Evolutionary conservation across 768 basidiomycete genomes (phyloP), one percentile per base, ranked within the genome.

Genomic region (Tephrocybe sp.): DNA sequence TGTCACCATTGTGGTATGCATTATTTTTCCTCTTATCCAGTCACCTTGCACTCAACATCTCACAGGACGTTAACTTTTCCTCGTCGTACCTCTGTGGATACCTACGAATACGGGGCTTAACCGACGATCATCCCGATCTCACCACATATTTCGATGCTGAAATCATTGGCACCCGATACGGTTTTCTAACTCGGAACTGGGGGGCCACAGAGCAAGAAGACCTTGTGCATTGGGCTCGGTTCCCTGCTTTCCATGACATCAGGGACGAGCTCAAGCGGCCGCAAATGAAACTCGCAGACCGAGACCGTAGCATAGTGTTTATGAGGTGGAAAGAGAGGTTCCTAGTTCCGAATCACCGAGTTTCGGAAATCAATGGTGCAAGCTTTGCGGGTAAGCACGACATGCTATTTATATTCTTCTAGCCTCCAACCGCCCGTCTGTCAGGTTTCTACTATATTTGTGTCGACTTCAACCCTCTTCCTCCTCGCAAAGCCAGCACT

Each of bases 311-410:
- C 1, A 86, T 86, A 21, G 83, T 94, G 24, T 98, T 97, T 65
- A 92, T 98, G 87, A 77, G 95, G 53, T 94, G 93, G 88, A 98
- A 98, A 69, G 95, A 98, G 69, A 77, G 86, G 61, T 97, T 97
- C 68, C 73, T 98, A 45, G 90, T 97, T n/a, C 94, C 94, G 2
- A 91, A 94, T 66, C 91, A 94, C 69, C 82, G 85, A 51, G 90
- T 95, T 24, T 84, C 90, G 66, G 91, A 94, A 65, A 95, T 97
- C 69, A 91, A 83, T 60, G 94, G 94, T 37, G 94, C 94, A 18
- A 92, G 90, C 64, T 97, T 94, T 67, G 94, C 94, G 61, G 93
- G 92, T 91, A 57, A 64, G 81, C 72, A 49, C 45, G 22, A 49
- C 42, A 50, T n/a, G n/a, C 45, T 50, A 45, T 40, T 22, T 25